These are phyloP conservation scores for Yamadazyma songkhlaensis DNA, from an alignment of 1,139 yeast genomes.

Conservation along the genomic window DNA sequence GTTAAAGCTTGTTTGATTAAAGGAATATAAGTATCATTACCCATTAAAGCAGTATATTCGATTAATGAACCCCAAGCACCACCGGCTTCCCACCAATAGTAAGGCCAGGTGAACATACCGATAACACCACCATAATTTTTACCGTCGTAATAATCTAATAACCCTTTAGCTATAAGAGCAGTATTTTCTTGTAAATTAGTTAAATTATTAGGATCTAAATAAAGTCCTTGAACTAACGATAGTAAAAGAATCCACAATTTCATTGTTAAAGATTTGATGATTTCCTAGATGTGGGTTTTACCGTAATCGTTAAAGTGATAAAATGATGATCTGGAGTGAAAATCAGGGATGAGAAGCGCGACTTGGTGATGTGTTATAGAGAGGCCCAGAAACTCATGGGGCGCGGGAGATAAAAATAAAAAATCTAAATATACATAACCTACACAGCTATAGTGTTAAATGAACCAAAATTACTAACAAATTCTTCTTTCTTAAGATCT, in stretches of 20 bases:
- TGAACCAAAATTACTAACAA: slow-evolving; percentile 24
- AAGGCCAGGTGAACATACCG: slow-evolving; percentile 74
- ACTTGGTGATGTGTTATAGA: too few species aligned
- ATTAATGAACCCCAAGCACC: slow-evolving; percentile 80
- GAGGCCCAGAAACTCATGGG: too few species aligned
- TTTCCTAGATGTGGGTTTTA: too few species aligned
- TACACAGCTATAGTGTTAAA: too few species aligned
- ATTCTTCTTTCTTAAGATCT: slow-evolving; percentile 25
- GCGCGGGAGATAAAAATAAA: too few species aligned
- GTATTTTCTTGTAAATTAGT: slow-evolving; percentile 49
- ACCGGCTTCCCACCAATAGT: slow-evolving; percentile 96
- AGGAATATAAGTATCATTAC: slow-evolving; percentile 57
- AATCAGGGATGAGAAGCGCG: too few species aligned
- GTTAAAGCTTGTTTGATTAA: slow-evolving; percentile 56
- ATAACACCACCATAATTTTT: slow-evolving; percentile 63
- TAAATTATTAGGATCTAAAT: slow-evolving; percentile 37
- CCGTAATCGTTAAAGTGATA: too few species aligned
- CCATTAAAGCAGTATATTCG: slow-evolving; percentile 63
- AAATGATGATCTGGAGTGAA: too few species aligned
- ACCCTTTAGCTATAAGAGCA: slow-evolving; percentile 56
- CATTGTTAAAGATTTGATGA: too few species aligned
- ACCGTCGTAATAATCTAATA: slow-evolving; percentile 72
- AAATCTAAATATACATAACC: too few species aligned
- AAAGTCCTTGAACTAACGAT: slow-evolving; percentile 1
- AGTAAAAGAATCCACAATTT: too few species aligned